These are phyloP conservation scores for Sarocladium oryzae DNA, from an alignment of 2,329 filamentous ascomycete genomes.

Conservation along the genomic window DNA sequence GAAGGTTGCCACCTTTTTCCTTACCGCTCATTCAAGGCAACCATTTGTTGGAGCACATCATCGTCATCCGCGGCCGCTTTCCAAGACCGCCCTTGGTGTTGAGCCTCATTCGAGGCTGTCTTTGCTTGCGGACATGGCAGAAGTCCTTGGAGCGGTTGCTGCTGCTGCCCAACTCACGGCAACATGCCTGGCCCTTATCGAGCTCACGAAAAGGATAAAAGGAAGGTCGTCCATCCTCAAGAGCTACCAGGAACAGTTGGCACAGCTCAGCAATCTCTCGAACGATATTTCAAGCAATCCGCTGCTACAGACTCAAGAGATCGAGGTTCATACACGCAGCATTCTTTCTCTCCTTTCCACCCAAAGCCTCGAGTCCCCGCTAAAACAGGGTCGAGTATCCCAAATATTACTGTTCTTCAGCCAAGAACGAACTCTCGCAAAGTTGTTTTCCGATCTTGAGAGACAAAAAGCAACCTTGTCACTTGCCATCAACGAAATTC, in stretches of 20 bases:
- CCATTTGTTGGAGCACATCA: background rate
- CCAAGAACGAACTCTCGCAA: background rate
- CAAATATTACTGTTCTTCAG: background rate
- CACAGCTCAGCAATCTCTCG: background rate
- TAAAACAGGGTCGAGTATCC: background rate
- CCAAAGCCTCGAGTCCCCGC: background rate
- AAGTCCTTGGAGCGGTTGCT: background rate
- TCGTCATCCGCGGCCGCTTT: background rate
- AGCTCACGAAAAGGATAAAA: slow-evolving; percentile 3
- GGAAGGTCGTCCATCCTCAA: background rate
- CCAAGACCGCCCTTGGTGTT: background rate
- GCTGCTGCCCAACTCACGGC: slow-evolving; percentile 1
- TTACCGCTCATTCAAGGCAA: background rate
- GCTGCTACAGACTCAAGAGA: background rate
- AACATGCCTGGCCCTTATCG: background rate
- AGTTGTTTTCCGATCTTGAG: background rate
- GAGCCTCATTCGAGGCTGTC: background rate
- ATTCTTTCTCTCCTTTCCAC: background rate
- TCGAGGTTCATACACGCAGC: background rate
- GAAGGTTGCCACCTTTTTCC: background rate
- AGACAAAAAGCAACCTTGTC: background rate
- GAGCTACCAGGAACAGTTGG: background rate
- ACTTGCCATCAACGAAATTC: background rate
- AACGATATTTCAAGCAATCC: background rate
- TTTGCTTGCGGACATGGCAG: background rate